Base-by-base conservation (phyloP, 2,329 filamentous ascomycete species). In the Fusarium sp. region DNA sequence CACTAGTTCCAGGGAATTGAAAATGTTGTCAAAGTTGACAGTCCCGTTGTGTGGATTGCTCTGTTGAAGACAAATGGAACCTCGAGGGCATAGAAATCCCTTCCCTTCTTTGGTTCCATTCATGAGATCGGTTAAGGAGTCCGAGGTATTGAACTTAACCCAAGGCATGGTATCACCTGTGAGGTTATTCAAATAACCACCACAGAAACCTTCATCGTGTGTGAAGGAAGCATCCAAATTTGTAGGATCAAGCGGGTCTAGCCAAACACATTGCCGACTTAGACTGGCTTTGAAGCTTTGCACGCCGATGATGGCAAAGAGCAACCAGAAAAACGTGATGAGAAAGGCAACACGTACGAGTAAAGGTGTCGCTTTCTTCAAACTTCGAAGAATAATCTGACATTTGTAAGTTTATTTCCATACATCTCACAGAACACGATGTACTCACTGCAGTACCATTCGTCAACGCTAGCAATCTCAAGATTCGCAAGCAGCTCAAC, bases 301-400 rank as follows among this genome's bases (percentile, higher is more conserved):
- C 24, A 99, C 92, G 8, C 96, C 97, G 63, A 99, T 91, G 68
- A 99, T 98, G 40, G 94, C 96, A 82, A 99, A 99, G 14, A 98
- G 83, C 44, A 99, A 87, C 96, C 96, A 99, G 81, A 99, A 99
- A 82, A 99, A 99, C 16, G 92, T 88, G 72, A 99, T 94, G 24
- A 99, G 85, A 77, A 99, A 98, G 3, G 93, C 95, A 32, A 99
- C 95, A 68, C 97, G 94, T 27, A 98, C 89, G 25, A 99, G 88
- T 38, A 97, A 85, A 3, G 97, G 96, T 0, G 95, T 94, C 3
- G 96, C 95, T 78, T 97, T 97, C 79, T 99, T 99, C 66, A 99
- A 81, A 86, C 95, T 98, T 78, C 94, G 89, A 46, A 99, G 84
- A 76, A 99, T 99, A 62, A 98, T 95, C 89, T 94, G 75, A 7